Evolutionary conservation across 768 basidiomycete species (phyloP), one percentile per base, ranked within the genome.

Genomic region (Psilocybe azurescens): DNA sequence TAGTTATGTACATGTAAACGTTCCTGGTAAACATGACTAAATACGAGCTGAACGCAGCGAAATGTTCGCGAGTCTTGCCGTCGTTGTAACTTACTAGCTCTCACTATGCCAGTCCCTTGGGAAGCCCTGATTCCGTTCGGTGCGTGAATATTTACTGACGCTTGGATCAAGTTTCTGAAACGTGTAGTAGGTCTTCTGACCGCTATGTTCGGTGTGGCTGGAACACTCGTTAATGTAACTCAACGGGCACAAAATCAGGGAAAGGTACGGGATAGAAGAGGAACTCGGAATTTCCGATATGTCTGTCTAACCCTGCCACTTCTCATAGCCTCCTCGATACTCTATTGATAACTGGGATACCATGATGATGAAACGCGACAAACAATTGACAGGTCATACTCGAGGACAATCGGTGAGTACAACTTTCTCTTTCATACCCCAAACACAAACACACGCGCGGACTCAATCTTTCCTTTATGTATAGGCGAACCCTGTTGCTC

Each of bases 121-220:
- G 95, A 99, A 81, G 95, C 96, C 55, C 85, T 98, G 69, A 93
- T 99, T 81, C 96, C 96, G 51, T 95, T 96, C 72, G 96, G 96
- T 95, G 63, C 46, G 72, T 61, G 64, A 53, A 54, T 53, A 51
- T 49, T 28, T 14, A 28, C 36, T 33, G 28, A 29, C 48, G n/a
- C 20, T 7, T 53, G 4, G 28, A 18, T 11, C 16, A 10, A 24
- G 20, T 3, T 24, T 18, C 39, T 55, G 18, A 41, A 53, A 29
- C 32, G 20, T 53, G 18, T 36, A 30, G 39, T 61, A 96, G 94
- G 88, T 77, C 87, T 97, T 60, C 70, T 97, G 62, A 93, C 93
- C 60, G 82, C 82, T 58, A 90, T 95, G 90, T 98, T 97, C 75
- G 95, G 89, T 64, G 89, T 89, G 7, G 92, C 94, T 58, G 97